phyloP scores from a whole-genome alignment of 306 rosid genomes.

The Prunus mongolica region DNA sequence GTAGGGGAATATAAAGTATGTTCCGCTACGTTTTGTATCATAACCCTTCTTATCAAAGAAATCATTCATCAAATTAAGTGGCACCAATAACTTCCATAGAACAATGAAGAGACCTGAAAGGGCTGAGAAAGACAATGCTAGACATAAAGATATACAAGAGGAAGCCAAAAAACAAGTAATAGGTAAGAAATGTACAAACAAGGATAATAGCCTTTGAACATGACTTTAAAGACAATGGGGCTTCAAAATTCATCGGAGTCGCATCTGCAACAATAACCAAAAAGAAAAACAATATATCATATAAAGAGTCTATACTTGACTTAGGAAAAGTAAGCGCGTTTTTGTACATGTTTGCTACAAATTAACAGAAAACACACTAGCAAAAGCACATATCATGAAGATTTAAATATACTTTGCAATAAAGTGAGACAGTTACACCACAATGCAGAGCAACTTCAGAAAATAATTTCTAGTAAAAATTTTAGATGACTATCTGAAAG shows the following conservation, averaged over 20 bases:
- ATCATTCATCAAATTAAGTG: background rate
- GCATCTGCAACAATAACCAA: conserved; percentile 53
- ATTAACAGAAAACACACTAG: background rate
- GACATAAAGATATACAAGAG: background rate
- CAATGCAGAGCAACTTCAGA: background rate
- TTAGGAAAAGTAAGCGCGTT: background rate
- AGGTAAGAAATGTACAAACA: conserved; percentile 97
- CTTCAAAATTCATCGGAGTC: conserved; percentile 44
- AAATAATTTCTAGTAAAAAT: background rate
- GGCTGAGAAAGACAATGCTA: background rate
- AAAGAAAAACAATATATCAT: background rate
- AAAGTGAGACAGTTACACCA: background rate
- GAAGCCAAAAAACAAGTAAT: conserved; percentile 13
- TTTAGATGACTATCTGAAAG: background rate
- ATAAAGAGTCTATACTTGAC: background rate
- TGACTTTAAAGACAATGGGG: conserved; percentile 44
- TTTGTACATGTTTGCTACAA: background rate
- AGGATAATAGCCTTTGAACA: conserved; percentile 75
- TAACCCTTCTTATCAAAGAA: background rate
- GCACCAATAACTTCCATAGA: background rate
- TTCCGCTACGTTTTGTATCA: background rate
- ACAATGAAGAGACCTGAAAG: background rate
- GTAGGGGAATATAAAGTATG: background rate
- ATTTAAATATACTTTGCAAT: background rate
- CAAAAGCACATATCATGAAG: background rate